Evolutionary conservation across 495 filamentous ascomycete genomes (phyloP).

Genomic region (Clohesyomyces aquaticus): DNA sequence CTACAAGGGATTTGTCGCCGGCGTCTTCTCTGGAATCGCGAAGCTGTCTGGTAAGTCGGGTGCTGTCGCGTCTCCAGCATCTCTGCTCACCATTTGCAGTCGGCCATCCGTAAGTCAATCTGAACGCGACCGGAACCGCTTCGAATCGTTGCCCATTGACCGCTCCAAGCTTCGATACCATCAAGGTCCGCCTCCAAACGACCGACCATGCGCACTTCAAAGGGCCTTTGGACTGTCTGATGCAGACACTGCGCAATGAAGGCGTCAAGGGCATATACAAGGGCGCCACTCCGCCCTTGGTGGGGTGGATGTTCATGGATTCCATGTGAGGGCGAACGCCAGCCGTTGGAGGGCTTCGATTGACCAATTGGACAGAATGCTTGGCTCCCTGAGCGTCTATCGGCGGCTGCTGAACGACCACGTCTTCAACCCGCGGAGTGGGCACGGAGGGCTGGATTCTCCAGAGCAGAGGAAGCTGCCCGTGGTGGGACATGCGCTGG

Average conservation of each 20-base stretch:
- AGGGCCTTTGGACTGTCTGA: conserved; percentile 84
- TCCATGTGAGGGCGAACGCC: conserved; percentile 58
- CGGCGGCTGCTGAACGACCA: conserved; percentile 76
- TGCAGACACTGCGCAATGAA: conserved; percentile 79
- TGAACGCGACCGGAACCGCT: background rate
- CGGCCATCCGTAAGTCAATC: conserved; percentile 63
- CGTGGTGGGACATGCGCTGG: conserved; percentile 78
- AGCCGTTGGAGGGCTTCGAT: no score
- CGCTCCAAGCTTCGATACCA: conserved; percentile 78
- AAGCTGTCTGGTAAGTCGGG: conserved; percentile 75
- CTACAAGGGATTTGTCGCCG: conserved; percentile 94
- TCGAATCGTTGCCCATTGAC: conserved; percentile 5
- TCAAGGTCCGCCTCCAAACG: conserved; percentile 97
- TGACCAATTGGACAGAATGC: conserved; percentile 64
- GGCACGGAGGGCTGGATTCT: conserved; percentile 29
- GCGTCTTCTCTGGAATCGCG: conserved; percentile 88
- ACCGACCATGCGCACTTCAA: conserved; percentile 72
- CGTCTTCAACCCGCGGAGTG: conserved; percentile 62
- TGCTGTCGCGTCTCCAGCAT: background rate
- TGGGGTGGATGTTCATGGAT: conserved; percentile 99
- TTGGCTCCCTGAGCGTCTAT: conserved; percentile 89
- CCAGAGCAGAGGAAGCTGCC: conserved; percentile 59
- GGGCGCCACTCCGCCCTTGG: conserved; percentile 83
- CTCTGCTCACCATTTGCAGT: conserved; percentile 49
- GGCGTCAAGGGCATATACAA: conserved; percentile 83